Percentiles rank a stretch among this genome's conserved stretches.
These are phyloP conservation scores for Tephrocybe sp. DNA, from an alignment of 768 basidiomycete species.

Conservation along the genomic window DNA sequence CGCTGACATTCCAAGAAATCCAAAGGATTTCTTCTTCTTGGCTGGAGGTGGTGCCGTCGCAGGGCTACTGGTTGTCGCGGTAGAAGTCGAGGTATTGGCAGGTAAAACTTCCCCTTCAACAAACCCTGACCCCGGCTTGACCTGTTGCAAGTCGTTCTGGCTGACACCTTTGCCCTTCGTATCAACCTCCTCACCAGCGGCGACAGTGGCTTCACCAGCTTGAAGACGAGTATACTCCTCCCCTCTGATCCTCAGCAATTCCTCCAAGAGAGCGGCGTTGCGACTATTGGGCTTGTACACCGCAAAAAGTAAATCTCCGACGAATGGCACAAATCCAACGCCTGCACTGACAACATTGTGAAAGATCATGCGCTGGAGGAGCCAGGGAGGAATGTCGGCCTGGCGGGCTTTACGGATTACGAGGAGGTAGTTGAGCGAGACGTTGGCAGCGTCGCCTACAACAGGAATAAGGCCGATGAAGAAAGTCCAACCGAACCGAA, in stretches of 20 bases:
- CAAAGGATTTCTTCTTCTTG: conserved; percentile 11
- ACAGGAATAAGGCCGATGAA: conserved; percentile 75
- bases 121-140: conserved; percentile 57
- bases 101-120: conserved; percentile 33
- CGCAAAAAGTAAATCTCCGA: conserved; percentile 77
- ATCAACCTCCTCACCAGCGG: conserved; percentile 8
- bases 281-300: conserved; percentile 86
- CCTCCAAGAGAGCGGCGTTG: conserved; percentile 85
- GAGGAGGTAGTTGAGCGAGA: conserved; percentile 69
- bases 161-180: conserved; percentile 21
- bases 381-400: conserved; percentile 69
- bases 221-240: conserved; percentile 64
- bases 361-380: conserved; percentile 69
- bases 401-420: conserved; percentile 74
- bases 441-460: conserved; percentile 66
- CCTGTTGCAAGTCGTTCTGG: conserved; percentile 37
- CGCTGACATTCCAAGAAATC: conserved; percentile 3
- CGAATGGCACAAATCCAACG: conserved; percentile 66
- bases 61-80: neutral
- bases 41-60: neutral
- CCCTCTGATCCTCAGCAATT: conserved; percentile 77
- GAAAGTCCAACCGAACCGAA: conserved; percentile 88
- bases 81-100: neutral
- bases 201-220: conserved; percentile 27
- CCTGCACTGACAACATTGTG: conserved; percentile 72